phyloP scores from a whole-genome alignment of 768 basidiomycete genomes.

The Pleurotus eryngii region DNA sequence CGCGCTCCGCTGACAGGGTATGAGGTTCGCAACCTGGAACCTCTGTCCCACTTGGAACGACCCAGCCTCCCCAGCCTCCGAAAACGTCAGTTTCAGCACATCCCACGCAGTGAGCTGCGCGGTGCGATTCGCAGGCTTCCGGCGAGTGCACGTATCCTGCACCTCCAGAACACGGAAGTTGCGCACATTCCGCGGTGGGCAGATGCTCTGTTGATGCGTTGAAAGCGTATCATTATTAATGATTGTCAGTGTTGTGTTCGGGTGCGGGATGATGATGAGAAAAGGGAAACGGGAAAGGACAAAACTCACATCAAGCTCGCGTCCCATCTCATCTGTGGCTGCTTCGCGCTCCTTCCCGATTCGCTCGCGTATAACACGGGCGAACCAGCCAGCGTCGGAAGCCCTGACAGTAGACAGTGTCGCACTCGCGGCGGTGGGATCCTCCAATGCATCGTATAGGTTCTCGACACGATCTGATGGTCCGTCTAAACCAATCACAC shows the following conservation, averaged over 20 bases:
- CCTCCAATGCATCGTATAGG: conserved; percentile 65
- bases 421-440: conserved; percentile 39
- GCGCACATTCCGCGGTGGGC: conserved; percentile 72
- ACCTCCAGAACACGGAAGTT: conserved; percentile 73
- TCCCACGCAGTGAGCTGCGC: conserved; percentile 89
- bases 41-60: conserved; percentile 60
- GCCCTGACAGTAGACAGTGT: conserved; percentile 39
- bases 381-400: conserved; percentile 62
- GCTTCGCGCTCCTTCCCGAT: conserved; percentile 46
- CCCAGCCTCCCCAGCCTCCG: conserved; percentile 48
- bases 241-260: neutral
- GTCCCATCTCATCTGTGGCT: conserved; percentile 59
- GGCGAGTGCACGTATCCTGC: conserved; percentile 55
- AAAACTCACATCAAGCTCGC: conserved; percentile 63
- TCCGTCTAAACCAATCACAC: conserved; percentile 23
- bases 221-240: neutral
- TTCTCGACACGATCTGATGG: conserved; percentile 49
- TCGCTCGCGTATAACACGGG: conserved; percentile 46
- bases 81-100: conserved; percentile 45
- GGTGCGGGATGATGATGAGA: neutral
- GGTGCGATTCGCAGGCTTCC: conserved; percentile 49
- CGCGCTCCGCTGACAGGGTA: conserved; percentile 62
- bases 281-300: too few species aligned
- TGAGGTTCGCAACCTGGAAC: conserved; percentile 73
- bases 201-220: conserved; percentile 40